Evolutionary conservation across 768 basidiomycete genomes (phyloP).

Genomic region (Macrolepiota fuliginosa): DNA sequence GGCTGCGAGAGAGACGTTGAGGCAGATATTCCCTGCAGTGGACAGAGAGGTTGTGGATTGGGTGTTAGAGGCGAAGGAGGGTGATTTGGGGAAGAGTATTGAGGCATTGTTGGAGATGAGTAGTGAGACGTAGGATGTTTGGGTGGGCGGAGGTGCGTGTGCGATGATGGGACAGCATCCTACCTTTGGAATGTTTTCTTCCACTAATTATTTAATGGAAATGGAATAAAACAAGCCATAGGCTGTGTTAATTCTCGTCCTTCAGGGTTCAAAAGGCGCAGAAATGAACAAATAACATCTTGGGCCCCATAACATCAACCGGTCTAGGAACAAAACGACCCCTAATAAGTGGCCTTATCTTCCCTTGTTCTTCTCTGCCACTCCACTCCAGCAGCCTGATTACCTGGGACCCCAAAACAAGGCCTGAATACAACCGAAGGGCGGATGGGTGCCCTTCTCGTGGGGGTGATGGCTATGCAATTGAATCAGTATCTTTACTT

Average conservation of each 20-base stretch:
- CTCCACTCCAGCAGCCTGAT: no score
- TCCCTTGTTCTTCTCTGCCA: no score
- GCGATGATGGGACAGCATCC: neutral
- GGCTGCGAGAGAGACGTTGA: conserved; percentile 72
- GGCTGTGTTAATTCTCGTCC: neutral
- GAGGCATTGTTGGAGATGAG: conserved; percentile 81
- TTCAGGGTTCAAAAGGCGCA: neutral
- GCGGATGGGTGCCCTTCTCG: no score
- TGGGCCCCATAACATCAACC: no score
- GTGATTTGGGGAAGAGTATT: conserved; percentile 88
- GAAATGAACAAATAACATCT: no score
- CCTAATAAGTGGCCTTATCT: no score
- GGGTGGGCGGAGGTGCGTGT: neutral
- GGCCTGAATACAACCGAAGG: no score
- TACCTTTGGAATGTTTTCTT: neutral
- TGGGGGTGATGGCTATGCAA: no score
- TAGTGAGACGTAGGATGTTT: conserved; percentile 29
- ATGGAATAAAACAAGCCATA: neutral
- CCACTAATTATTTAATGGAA: neutral
- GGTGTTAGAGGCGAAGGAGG: conserved; percentile 87
- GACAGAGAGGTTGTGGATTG: conserved; percentile 84
- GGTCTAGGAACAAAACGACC: no score
- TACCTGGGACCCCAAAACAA: no score
- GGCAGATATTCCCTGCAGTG: conserved; percentile 84
- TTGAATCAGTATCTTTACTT: no score